Evolutionary conservation across 805 yeast genomes (phyloP), one percentile per base, ranked within the genome.

Genomic region (Metschnikowia rubicola): DNA sequence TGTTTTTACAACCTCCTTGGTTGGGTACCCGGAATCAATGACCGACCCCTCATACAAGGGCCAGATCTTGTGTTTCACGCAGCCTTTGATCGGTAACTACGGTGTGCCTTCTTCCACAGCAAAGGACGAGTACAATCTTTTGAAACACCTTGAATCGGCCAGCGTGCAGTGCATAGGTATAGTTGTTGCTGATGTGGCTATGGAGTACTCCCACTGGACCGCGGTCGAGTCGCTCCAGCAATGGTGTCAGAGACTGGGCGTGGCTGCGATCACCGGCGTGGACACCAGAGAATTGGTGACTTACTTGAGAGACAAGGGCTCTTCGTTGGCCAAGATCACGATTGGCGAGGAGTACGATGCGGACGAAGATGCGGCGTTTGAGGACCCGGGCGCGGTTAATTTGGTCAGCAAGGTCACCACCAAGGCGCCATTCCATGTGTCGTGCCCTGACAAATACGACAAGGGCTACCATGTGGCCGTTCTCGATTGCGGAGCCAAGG

Each of bases 31-130:
- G 13, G 99, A 94, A 69, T 88, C 97, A 8, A 90, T 94, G 95
- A 94, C 99, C 19, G 99, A 94, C 68, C 99, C 99, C 34, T 90
- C 97, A 7, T 94, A 94, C 69, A 84, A 83, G 60, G 99, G 99
- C 43, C 99, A 94, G 74, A 94, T 94, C 58, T 80, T 94, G 56
- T 96, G 94, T 51, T 88, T 94, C 72, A 94, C 99, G 8, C 97
- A 90, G 70, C 99, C 99, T 19, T 77, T 94, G 63, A 89, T 94
- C 61, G 99, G 99, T 56, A 94, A 94, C 70, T 94, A 94, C 69
- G 99, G 99, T 69, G 99, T 94, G 31, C 99, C 99, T 26, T 84
- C 94, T 0, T 82, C 87, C 30, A 74, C 79, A 8, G 84, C 75
- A 19, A 84, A 85, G 62, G 99, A 94, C 68, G 82, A 89, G 67